Evolutionary conservation across 371 early-diverging fungal genomes (phyloP).

Genomic region (Mucor mucedo): DNA sequence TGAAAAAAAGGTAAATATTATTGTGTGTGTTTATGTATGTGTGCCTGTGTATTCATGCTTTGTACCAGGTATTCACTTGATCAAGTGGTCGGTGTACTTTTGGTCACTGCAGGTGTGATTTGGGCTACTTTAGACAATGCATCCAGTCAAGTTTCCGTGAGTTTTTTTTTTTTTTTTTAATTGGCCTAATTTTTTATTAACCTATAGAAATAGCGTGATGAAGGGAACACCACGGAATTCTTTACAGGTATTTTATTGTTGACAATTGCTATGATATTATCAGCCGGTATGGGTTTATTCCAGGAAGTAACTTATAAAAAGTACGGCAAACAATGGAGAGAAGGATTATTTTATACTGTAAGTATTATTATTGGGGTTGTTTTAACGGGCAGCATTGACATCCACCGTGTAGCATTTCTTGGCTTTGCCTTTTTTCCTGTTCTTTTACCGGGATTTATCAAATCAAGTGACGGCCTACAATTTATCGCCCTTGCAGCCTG

Average conservation of each 20-base stretch:
- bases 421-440: slow-evolving; percentile 78
- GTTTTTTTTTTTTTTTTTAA: neutral
- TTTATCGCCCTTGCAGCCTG: slow-evolving; percentile 53
- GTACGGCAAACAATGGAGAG: slow-evolving; percentile 88
- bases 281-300: slow-evolving; percentile 81
- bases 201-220: slow-evolving; percentile 15
- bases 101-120: slow-evolving; percentile 83
- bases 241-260: slow-evolving; percentile 77
- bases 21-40: neutral
- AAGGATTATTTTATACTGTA: slow-evolving; percentile 89
- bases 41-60: neutral
- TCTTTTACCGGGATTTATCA: slow-evolving; percentile 71
- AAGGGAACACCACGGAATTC: slow-evolving; percentile 58
- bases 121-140: slow-evolving; percentile 65
- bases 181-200: neutral
- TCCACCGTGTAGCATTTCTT: slow-evolving; percentile 66
- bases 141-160: slow-evolving; percentile 6
- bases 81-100: slow-evolving; percentile 65
- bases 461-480: slow-evolving; percentile 57
- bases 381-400: too few species aligned
- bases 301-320: slow-evolving; percentile 83
- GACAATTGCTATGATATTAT: slow-evolving; percentile 73
- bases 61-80: slow-evolving; percentile 33
- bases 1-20: slow-evolving; percentile 66
- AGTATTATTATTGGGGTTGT: slow-evolving; percentile 1